phyloP scores from a whole-genome alignment of 345 rosid genomes.

The Barbarea vulgaris region DNA sequence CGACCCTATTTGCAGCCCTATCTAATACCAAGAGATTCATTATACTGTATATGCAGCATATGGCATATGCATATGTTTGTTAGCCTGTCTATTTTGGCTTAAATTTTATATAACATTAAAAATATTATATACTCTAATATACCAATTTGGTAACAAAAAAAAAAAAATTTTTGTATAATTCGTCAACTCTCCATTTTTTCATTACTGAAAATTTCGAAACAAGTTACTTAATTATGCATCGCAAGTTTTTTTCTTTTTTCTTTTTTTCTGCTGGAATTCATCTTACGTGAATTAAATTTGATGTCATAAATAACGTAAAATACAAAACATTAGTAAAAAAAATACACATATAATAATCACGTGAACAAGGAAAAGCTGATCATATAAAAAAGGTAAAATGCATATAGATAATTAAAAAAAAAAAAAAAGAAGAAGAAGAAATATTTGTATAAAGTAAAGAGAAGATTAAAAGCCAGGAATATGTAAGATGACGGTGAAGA shows the following conservation, averaged over 20 bases:
- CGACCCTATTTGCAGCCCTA: too few species aligned
- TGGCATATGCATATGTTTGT: not conserved
- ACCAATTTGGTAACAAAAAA: not conserved
- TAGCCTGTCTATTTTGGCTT: conserved; percentile 1
- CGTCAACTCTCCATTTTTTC: conserved; percentile 28
- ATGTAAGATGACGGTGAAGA: conserved; percentile 22
- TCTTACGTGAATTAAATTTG: not conserved
- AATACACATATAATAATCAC: not conserved
- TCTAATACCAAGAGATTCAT: not conserved
- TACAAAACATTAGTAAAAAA: conserved; percentile 4
- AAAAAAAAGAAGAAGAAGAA: not conserved
- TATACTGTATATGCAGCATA: too few species aligned
- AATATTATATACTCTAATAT: not conserved
- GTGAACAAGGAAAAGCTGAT: conserved; percentile 1
- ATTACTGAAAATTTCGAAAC: not conserved
- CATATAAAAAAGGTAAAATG: not conserved
- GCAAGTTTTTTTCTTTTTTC: not conserved
- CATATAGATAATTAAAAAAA: not conserved
- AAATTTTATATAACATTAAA: not conserved
- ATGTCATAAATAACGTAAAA: not conserved
- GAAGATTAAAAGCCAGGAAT: conserved; percentile 22
- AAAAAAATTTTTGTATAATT: not conserved
- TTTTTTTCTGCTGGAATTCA: not conserved
- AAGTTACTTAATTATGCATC: not conserved
- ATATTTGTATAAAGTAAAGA: not conserved